Base-by-base conservation (phyloP, 2,329 filamentous ascomycete species). In the Teratosphaeriaceae sp. region DNA sequence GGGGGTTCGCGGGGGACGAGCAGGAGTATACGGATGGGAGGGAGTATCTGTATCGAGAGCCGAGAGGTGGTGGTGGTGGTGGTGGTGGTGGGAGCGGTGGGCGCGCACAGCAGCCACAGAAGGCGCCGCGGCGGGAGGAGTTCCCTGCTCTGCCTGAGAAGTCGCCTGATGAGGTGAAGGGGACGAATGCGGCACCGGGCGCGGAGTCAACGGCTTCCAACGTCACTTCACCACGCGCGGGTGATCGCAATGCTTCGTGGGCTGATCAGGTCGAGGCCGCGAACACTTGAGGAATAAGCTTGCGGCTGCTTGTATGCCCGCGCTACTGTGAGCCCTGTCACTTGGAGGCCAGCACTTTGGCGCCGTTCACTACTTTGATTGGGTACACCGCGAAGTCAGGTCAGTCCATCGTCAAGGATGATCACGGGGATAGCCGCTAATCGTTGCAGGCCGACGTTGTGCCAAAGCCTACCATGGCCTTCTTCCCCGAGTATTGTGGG, bases 131-230 rank as follows among this genome's bases (percentile, higher is more conserved):
- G 30, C 49, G 60, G 15, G 59, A 66, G 20, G 70, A 74, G 36
- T 74, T 74, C 47, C 71, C 71, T 4, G 65, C 67, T 9, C 53
- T 74, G 13, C 66, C 69, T 9, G 43, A 55, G 1, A 42, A 34
- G 31, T n/a, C n/a, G n/a, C 15, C 27, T 30, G 5, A 30, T 4
- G 27, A 6, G 13, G 27, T n/a, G 15, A 11, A 18, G 31, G 15
- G 20, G 31, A 13, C 3, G 3, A 12, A 34, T 34, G 31, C 31
- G 20, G 31, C 15, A 19, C 8, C 31, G 3, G 31, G 31, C n/a
- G 31, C 31, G 9, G 31, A 34, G 31, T 15, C 31, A 18, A 31
- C 41, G 16, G 35, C 23, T 19, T 42, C 38, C 20, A 45, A 45
- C 29, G 40, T 30, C 16, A 35, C 34, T 16, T 5, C 34, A 6